Evolutionary conservation across 75 land plant genomes (phyloP).

Genomic region (Azolla pinnata): DNA sequence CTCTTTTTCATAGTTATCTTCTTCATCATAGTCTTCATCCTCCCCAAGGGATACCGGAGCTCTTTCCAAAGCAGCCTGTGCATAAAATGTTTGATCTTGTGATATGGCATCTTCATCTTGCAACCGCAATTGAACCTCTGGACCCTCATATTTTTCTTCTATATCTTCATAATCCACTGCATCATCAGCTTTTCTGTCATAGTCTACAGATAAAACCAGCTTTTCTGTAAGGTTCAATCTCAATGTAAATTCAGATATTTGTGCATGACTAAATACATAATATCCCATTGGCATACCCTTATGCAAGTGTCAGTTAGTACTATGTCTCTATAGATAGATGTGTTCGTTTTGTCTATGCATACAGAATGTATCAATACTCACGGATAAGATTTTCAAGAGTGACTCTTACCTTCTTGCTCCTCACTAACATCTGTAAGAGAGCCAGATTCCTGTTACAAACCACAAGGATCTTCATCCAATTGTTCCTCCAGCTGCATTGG

Average conservation of each 20-base stretch:
- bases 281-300: background rate
- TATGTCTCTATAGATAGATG: background rate
- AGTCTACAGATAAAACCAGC: constrained; percentile 11
- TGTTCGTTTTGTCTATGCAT: background rate
- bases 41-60: constrained; percentile 22
- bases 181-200: constrained; percentile 69
- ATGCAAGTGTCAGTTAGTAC: background rate
- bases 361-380: background rate
- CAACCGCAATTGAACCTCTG: constrained; percentile 50
- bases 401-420: constrained; percentile 42
- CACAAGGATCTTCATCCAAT: constrained; percentile 7
- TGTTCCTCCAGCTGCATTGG: background rate
- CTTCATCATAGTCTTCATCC: constrained; percentile 63
- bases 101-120: constrained; percentile 55
- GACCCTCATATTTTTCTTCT: constrained; percentile 90
- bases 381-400: background rate
- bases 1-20: constrained; percentile 84
- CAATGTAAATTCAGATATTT: background rate
- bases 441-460: constrained; percentile 17
- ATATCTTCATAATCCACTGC: constrained; percentile 92
- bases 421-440: constrained; percentile 35
- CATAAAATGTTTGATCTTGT: constrained; percentile 49
- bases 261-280: background rate
- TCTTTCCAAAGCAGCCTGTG: constrained; percentile 45
- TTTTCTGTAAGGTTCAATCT: background rate